These are phyloP conservation scores for Zymoseptoria ardabiliae DNA, from an alignment of 2,329 filamentous ascomycete species.

Conservation along the genomic window DNA sequence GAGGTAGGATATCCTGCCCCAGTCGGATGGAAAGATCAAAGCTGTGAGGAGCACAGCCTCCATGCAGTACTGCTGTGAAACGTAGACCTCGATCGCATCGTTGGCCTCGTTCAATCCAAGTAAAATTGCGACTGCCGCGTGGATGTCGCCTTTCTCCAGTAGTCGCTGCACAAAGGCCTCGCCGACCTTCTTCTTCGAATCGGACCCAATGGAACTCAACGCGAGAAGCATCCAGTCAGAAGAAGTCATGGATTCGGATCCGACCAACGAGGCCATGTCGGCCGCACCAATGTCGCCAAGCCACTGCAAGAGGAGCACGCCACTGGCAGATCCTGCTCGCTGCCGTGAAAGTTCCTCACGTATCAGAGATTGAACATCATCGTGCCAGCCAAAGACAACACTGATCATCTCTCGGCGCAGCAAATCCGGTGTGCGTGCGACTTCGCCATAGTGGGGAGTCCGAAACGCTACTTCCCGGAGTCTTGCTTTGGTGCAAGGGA, in stretches of 20 bases:
- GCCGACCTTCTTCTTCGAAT: slow-evolving; percentile 80
- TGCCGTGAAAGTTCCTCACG: slow-evolving; percentile 77
- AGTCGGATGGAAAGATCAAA: slow-evolving; percentile 73
- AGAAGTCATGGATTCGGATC: slow-evolving; percentile 79
- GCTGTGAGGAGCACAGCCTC: slow-evolving; percentile 87
- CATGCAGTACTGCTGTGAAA: slow-evolving; percentile 85
- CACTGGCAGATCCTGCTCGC: slow-evolving; percentile 62
- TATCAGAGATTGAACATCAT: slow-evolving; percentile 72
- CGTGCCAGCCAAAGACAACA: slow-evolving; percentile 91
- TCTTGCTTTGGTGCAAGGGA: slow-evolving; percentile 75
- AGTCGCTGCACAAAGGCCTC: slow-evolving; percentile 85
- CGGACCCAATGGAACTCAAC: slow-evolving; percentile 70
- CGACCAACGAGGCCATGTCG: slow-evolving; percentile 65
- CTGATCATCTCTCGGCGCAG: slow-evolving; percentile 84
- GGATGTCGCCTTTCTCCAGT: slow-evolving; percentile 80
- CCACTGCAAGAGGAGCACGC: slow-evolving; percentile 86
- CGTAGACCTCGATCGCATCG: slow-evolving; percentile 92
- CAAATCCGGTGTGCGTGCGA: slow-evolving; percentile 53
- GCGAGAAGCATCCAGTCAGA: slow-evolving; percentile 97
- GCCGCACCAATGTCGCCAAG: slow-evolving; percentile 78
- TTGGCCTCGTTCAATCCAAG: slow-evolving; percentile 87
- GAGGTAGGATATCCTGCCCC: slow-evolving; percentile 82
- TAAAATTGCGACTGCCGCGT: slow-evolving; percentile 86
- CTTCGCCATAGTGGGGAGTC: slow-evolving; percentile 50
- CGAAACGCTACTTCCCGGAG: slow-evolving; percentile 78